A percentile compares a stretch with the other conserved stretches of the same genome.
Conservation (phyloP, 2,329 filamentous ascomycete genomes). For the Tolypocladium cylindrosporum region DNA sequence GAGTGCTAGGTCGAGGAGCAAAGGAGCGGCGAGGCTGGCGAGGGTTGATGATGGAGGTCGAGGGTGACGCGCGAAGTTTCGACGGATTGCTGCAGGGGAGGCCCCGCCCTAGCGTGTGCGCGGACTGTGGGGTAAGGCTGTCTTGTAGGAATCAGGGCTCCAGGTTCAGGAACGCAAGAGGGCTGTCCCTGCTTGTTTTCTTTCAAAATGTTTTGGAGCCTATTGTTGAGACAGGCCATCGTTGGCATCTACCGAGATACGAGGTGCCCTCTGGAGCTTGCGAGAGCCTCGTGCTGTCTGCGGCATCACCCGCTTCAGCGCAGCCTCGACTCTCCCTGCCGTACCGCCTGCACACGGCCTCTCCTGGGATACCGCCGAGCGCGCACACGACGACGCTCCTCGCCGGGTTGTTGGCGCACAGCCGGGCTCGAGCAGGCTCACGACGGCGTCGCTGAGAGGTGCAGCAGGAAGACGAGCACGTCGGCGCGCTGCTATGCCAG, state of each 20-base stretch:
- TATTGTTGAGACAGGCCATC: not conserved
- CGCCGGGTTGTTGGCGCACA: slow-evolving; percentile 27
- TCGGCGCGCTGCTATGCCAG: slow-evolving; percentile 43
- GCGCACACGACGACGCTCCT: slow-evolving; percentile 44
- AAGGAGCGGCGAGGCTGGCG: not conserved
- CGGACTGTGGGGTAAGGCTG: not conserved
- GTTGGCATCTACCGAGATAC: not conserved
- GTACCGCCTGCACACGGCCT: slow-evolving; percentile 42
- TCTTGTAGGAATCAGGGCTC: too few relatives aligned
- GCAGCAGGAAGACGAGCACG: slow-evolving; percentile 48
- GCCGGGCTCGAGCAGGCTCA: slow-evolving; percentile 50
- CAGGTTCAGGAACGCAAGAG: not conserved
- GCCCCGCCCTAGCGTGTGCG: not conserved
- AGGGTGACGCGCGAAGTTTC: not conserved
- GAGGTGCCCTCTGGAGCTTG: not conserved
- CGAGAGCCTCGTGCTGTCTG: not conserved
- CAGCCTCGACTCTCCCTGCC: slow-evolving; percentile 27
- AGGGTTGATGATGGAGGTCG: not conserved
- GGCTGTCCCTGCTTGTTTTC: too few relatives aligned
- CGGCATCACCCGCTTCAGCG: slow-evolving; percentile 9
- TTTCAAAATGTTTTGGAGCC: not conserved
- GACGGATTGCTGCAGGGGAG: not conserved
- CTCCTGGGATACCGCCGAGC: slow-evolving; percentile 40
- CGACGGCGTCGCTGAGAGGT: slow-evolving; percentile 39
- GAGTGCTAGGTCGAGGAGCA: not conserved